phyloP scores from a whole-genome alignment of 2,329 filamentous ascomycete species.

The Fusarium subtropicale region DNA sequence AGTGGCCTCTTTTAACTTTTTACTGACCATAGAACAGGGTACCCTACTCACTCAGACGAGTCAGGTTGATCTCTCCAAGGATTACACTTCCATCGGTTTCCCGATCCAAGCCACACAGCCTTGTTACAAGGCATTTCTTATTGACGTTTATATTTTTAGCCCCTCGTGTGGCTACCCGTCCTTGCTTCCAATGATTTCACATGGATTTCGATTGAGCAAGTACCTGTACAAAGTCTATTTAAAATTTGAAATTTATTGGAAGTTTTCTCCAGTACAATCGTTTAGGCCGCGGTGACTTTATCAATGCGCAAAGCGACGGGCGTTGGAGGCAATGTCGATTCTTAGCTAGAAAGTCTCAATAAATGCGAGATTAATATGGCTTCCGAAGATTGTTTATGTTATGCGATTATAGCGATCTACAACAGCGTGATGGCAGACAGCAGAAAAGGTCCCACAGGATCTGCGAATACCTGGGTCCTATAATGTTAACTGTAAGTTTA shows the following conservation, averaged over 20 bases:
- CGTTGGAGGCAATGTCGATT: constrained; percentile 9
- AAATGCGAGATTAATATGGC: constrained; percentile 1
- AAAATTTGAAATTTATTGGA: background rate
- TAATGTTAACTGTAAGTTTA: background rate
- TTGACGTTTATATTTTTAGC: constrained; percentile 3
- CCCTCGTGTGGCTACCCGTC: background rate
- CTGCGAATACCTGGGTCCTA: background rate
- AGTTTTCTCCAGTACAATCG: background rate
- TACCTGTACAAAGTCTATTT: constrained; percentile 5
- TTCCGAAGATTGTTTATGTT: background rate
- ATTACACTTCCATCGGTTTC: background rate
- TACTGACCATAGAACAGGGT: constrained; percentile 34
- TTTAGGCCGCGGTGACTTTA: constrained; percentile 3
- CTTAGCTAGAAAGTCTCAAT: background rate
- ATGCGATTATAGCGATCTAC: background rate
- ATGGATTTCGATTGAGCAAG: background rate
- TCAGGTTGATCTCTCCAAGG: background rate
- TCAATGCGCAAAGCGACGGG: constrained; percentile 7
- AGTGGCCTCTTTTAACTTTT: background rate
- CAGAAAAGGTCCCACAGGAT: background rate
- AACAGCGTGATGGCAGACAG: background rate
- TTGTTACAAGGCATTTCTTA: background rate
- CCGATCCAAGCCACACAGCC: background rate
- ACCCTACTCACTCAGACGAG: constrained; percentile 31
- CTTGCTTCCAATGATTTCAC: background rate